Conservation (phyloP, 495 filamentous ascomycete species). For the Baudoinia panamericana region DNA sequence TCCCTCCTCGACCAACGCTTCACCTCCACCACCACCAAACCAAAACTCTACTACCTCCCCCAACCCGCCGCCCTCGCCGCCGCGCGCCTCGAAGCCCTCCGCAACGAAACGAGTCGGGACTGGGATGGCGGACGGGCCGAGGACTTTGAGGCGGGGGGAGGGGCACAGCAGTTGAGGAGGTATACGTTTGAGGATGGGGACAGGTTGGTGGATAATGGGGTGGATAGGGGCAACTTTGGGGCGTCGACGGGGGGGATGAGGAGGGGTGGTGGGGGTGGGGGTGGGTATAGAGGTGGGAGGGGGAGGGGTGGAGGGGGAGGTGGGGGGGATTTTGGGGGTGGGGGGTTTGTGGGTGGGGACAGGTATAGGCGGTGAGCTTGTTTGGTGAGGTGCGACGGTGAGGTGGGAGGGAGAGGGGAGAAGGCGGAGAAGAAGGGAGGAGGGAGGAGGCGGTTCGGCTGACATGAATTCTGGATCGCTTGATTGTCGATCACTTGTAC, state of each 20-base stretch:
- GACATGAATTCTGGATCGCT: too few relatives aligned
- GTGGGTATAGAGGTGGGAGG: background rate
- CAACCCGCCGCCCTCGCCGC: conserved; percentile 42
- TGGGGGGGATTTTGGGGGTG: conserved; percentile 3
- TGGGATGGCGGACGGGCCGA: conserved; percentile 12
- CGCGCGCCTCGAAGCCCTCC: conserved; percentile 54
- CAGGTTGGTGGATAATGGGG: conserved; percentile 59
- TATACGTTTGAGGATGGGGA: conserved; percentile 68
- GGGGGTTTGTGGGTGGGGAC: too few relatives aligned
- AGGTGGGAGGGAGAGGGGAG: too few relatives aligned
- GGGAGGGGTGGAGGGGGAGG: conserved; percentile 1
- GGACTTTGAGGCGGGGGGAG: conserved; percentile 23
- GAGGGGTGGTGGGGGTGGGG: background rate
- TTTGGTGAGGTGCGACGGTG: too few relatives aligned
- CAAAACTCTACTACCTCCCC: conserved; percentile 56
- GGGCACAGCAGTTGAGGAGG: conserved; percentile 43
- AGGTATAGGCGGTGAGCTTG: too few relatives aligned
- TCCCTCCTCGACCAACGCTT: conserved; percentile 47
- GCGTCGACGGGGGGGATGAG: background rate
- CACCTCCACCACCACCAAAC: conserved; percentile 48
- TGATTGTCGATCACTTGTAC: too few relatives aligned
- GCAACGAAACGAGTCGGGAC: conserved; percentile 39
- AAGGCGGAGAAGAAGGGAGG: too few relatives aligned
- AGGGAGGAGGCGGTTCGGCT: too few relatives aligned
- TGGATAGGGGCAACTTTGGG: conserved; percentile 41